Evolutionary conservation across 345 rosid genomes (phyloP), one percentile per base, ranked within the genome.

Genomic region (Sisymbrium irio): DNA sequence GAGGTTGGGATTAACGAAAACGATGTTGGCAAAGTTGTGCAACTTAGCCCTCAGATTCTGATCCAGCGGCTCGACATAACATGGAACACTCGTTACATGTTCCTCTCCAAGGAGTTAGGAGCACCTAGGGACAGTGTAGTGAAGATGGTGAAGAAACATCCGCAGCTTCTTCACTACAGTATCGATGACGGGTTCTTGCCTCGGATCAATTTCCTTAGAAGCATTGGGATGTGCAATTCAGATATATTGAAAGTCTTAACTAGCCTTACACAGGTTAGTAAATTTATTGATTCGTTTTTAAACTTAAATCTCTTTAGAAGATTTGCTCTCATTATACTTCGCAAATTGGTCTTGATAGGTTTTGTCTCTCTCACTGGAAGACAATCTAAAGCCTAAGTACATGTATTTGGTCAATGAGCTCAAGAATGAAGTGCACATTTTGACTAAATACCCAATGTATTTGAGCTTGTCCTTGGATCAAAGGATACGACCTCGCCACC

Each of bases 191-290:
- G 97, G 20, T 83, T 92, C 42, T 77, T 95, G 71, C 97, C 99
- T 15, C 82, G 96, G 78, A 95, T 95, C 84, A 89, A 92, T 74
- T 95, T 95, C 80, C 87, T 89, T 56, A 83, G 97, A 81, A 95
- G 92, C 72, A 92, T 89, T 25, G 97, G 99, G 46, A 86, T 95
- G 97, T 35, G 67, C 69, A 73, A 90, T 78, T 72, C 93, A 50
- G 97, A 92, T 62, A 92, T 92, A 76, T 69, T 95, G 82, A 95
- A 95, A 86, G 91, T 95, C 84, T 87, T 89, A 81, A 95, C 97
- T 33, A 88, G 92, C 81, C 96, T 95, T 71, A 81, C 99, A 14
- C 99, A 95, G 97, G 99, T 92, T 50, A 76, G 78, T 46, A 61
- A 71, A 58, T 81, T 71, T 27, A 68, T 58, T 50, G 17, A 62